Base-by-base conservation (phyloP, 1,284 basidiomycete genomes). In the Heterobasidion occidentale region DNA sequence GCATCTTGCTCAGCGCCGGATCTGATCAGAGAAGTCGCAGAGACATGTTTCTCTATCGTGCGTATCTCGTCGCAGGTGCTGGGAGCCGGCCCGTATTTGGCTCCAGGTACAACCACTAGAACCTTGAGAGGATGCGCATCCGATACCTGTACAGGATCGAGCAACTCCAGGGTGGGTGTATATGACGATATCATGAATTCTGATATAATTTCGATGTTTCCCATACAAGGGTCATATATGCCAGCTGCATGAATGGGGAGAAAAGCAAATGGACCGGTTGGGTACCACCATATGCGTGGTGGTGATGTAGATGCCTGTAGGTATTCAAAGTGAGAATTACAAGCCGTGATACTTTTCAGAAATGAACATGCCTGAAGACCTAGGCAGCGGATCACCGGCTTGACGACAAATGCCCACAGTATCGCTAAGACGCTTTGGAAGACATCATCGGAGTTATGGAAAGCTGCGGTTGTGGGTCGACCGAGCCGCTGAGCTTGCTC, bases 101-200 rank as follows among this genome's bases (percentile, higher is more conserved):
- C 6, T 12, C 52, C 52, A 15, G 51, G 52, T 5, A 52, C 50
- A 27, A 59, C 20, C 3, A 50, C 58, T 19, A 56, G 49, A 51
- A 51, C 19, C 27, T 51, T 36, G 27, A 36, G 36, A n/a, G 46
- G n/a, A 33, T 48, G 2, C 17, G 2, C 7, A 17, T 11, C 27
- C 27, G 5, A 4, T 14, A 3, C 6, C 12, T 11, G 46, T 48
- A 3, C 6, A 33, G 42, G 17, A 19, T 11, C 12, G 27, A 53
- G 52, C 49, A 46, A 9, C 33, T n/a, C 3, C 14, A 67, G 51
- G 1, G 64, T 65, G 7, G 63, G 61, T 9, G 58, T 64, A 52
- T 66, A 67, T 1, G 65, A 67, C 8, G 64, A 64, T 8, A 63
- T 47, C 36, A 61, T 60, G 35, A 57, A 59, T 38, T 66, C 63